These are phyloP conservation scores for Iris macrosiphon DNA, from an alignment of 106 monocot species.

Conservation along the genomic window DNA sequence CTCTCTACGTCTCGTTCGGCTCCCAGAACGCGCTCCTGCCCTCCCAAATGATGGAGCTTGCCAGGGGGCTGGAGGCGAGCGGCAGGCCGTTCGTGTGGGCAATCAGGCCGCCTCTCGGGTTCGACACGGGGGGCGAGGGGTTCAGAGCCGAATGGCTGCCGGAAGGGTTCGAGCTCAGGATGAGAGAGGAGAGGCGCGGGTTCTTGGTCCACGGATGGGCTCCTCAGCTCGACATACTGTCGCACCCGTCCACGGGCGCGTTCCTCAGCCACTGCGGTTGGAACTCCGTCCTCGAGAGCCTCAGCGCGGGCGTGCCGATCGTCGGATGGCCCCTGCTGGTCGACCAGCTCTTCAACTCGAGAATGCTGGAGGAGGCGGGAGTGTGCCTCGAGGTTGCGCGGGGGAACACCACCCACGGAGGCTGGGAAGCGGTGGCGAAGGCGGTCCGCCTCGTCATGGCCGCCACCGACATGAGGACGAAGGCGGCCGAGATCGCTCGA, in stretches of 20 bases:
- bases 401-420: not conserved
- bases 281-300: conserved; percentile 16
- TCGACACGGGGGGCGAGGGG: conserved; percentile 10
- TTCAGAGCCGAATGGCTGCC: conserved; percentile 29
- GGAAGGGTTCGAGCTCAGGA: conserved; percentile 19
- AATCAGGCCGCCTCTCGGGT: conserved; percentile 26
- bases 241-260: conserved; percentile 12
- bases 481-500: conserved; percentile 2
- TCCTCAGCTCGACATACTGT: conserved; percentile 28
- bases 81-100: conserved; percentile 36
- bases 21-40: conserved; percentile 26
- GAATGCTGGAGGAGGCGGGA: conserved; percentile 12
- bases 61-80: conserved; percentile 32
- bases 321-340: conserved; percentile 12
- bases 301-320: conserved; percentile 16
- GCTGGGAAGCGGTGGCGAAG: not conserved
- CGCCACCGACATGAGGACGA: conserved; percentile 12
- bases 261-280: conserved; percentile 28
- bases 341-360: conserved; percentile 21
- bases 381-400: conserved; percentile 8
- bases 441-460: conserved; percentile 9
- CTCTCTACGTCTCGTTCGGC: conserved; percentile 44
- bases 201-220: conserved; percentile 29
- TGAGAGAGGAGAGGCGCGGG: conserved; percentile 9
- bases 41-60: conserved; percentile 36